Conservation (phyloP, 352 stramenopile genomes). For the Phytophthora podocarpi region DNA sequence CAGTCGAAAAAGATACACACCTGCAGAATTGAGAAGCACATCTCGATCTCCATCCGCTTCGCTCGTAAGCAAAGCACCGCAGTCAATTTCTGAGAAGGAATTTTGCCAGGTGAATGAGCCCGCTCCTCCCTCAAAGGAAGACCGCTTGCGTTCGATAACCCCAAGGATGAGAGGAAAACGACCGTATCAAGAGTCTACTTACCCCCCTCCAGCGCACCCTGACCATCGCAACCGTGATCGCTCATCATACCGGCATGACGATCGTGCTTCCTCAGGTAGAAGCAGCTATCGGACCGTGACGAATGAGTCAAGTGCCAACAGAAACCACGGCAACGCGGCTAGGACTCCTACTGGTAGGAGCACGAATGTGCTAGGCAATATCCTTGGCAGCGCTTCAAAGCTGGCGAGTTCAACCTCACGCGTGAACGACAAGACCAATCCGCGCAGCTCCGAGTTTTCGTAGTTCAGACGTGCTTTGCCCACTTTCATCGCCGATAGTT, state of each 20-base stretch:
- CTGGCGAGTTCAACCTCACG: slow-evolving; percentile 71
- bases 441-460: slow-evolving; percentile 49
- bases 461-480: too few relatives aligned
- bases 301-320: slow-evolving; percentile 14
- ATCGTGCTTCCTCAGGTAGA: slow-evolving; percentile 18
- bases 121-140: slow-evolving; percentile 10
- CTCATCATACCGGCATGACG: slow-evolving; percentile 5
- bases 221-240: slow-evolving; percentile 16
- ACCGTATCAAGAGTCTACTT: slow-evolving; percentile 23
- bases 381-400: slow-evolving; percentile 68
- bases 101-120: slow-evolving; percentile 62
- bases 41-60: slow-evolving; percentile 14
- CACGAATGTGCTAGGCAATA: slow-evolving; percentile 58
- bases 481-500: too few relatives aligned
- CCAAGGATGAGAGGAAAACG: slow-evolving; percentile 25
- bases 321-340: slow-evolving; percentile 7
- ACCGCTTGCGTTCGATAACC: slow-evolving; percentile 15
- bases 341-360: slow-evolving; percentile 18
- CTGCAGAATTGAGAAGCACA: neutral
- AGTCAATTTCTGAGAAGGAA: slow-evolving; percentile 61
- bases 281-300: slow-evolving; percentile 25
- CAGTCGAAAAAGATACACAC: slow-evolving; percentile 2
- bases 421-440: slow-evolving; percentile 55
- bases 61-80: slow-evolving; percentile 9
- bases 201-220: slow-evolving; percentile 13